These are phyloP conservation scores for Clonostachys rhizophaga DNA, from an alignment of 2,329 filamentous ascomycete species.

Conservation along the genomic window DNA sequence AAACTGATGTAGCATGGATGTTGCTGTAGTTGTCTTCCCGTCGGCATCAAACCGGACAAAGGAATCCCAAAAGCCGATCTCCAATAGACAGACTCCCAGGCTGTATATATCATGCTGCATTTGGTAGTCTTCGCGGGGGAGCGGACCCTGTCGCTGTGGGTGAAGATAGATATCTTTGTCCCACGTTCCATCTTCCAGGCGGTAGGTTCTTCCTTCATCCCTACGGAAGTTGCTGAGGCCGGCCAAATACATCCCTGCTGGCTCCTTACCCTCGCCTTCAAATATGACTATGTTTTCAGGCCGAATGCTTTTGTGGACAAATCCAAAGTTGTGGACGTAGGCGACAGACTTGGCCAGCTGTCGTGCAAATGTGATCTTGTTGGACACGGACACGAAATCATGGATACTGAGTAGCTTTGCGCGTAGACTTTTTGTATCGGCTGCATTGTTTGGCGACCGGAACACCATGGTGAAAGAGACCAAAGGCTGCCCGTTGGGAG, in stretches of 20 bases:
- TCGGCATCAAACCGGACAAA: slow-evolving; percentile 14
- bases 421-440: not conserved
- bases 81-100: slow-evolving; percentile 46
- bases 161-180: slow-evolving; percentile 45
- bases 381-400: not conserved
- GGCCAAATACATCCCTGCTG: slow-evolving; percentile 3
- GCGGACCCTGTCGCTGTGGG: slow-evolving; percentile 35
- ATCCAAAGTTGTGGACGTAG: slow-evolving; percentile 36
- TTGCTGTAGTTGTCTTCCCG: no score
- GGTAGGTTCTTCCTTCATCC: slow-evolving; percentile 6
- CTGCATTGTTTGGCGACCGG: not conserved
- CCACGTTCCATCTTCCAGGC: slow-evolving; percentile 22
- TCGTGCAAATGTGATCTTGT: slow-evolving; percentile 1
- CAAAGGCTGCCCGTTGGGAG: not conserved
- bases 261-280: not conserved
- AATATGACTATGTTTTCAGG: slow-evolving; percentile 28
- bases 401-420: not conserved
- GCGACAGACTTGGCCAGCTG: slow-evolving; percentile 10
- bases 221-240: slow-evolving; percentile 12
- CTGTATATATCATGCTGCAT: slow-evolving; percentile 56
- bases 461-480: not conserved
- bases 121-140: slow-evolving; percentile 27
- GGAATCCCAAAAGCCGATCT: slow-evolving; percentile 42
- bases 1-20: not conserved
- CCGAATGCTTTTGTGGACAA: slow-evolving; percentile 41